These are phyloP conservation scores for Striga asiatica DNA, from an alignment of 257 asterid species.

Conservation along the genomic window DNA sequence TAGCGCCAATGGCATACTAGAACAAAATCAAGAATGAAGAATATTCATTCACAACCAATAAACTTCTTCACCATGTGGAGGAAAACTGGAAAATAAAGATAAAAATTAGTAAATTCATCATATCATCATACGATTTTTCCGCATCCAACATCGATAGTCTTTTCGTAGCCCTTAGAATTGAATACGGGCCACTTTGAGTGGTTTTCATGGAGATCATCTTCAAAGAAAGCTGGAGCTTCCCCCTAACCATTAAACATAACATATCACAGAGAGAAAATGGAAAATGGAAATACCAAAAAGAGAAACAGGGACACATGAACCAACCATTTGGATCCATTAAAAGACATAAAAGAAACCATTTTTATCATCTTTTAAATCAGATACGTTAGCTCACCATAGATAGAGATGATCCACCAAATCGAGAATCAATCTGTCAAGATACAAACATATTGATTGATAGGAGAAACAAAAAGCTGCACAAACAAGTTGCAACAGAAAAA, in stretches of 20 bases:
- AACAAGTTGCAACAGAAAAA: too few relatives aligned
- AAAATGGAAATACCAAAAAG: background rate
- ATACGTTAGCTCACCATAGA: conserved; percentile 50
- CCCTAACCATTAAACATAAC: conserved; percentile 29
- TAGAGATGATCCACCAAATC: conserved; percentile 25
- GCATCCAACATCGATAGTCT: conserved; percentile 26
- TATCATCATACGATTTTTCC: conserved; percentile 42
- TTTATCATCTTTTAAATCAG: conserved; percentile 12
- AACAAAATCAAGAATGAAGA: conserved; percentile 15
- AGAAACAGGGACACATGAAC: conserved; percentile 9
- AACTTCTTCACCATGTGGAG: conserved; percentile 6
- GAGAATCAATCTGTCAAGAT: conserved; percentile 32
- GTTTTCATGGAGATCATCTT: conserved; percentile 31
- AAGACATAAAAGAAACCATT: background rate
- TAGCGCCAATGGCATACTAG: conserved; percentile 21
- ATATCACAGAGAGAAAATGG: background rate
- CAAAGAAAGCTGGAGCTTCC: conserved; percentile 55
- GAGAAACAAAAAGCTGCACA: too few relatives aligned
- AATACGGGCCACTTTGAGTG: conserved; percentile 24
- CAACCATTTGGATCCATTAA: background rate
- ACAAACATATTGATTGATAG: too few relatives aligned
- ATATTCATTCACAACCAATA: conserved; percentile 15
- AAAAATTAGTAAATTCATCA: conserved; percentile 5
- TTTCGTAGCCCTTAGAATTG: conserved; percentile 27
- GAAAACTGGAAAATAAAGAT: background rate